These are phyloP conservation scores for Hymenoscyphus salicellus DNA, from an alignment of 2,329 filamentous ascomycete genomes.

Conservation along the genomic window DNA sequence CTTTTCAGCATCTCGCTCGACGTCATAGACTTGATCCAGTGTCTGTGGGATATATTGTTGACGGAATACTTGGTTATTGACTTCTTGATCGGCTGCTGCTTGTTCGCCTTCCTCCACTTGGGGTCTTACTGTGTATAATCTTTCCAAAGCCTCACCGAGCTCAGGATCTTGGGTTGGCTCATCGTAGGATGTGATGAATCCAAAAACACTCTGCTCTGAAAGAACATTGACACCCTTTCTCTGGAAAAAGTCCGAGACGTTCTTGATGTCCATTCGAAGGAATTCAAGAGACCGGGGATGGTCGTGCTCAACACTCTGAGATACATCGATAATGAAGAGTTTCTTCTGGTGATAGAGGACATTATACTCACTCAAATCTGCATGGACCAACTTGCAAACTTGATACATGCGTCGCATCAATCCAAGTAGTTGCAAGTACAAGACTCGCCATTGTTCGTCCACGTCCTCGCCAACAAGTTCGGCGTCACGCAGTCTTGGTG, in stretches of 20 bases:
- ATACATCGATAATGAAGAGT: conserved; percentile 95
- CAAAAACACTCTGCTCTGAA: conserved; percentile 74
- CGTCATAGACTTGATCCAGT: conserved; percentile 91
- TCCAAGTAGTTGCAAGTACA: conserved; percentile 80
- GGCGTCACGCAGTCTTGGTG: conserved; percentile 86
- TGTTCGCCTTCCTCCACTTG: conserved; percentile 55
- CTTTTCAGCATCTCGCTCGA: conserved; percentile 83
- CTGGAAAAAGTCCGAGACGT: conserved; percentile 88
- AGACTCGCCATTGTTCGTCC: conserved; percentile 67
- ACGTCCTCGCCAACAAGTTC: conserved; percentile 65
- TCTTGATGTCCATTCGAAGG: conserved; percentile 97
- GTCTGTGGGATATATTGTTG: conserved; percentile 97
- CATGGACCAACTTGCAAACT: conserved; percentile 86
- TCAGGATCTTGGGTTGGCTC: conserved; percentile 59
- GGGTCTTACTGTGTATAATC: conserved; percentile 59
- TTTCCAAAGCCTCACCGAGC: conserved; percentile 61
- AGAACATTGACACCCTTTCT: conserved; percentile 80
- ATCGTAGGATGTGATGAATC: conserved; percentile 69
- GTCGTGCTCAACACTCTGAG: conserved; percentile 94
- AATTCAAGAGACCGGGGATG: conserved; percentile 92
- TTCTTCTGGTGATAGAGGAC: conserved; percentile 80
- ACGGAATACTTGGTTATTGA: conserved; percentile 89
- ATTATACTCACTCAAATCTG: conserved; percentile 98
- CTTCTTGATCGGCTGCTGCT: conserved; percentile 57
- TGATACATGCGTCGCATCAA: conserved; percentile 95